These are phyloP conservation scores for Fusarium armeniacum DNA, from an alignment of 2,329 filamentous ascomycete genomes.

Conservation along the genomic window DNA sequence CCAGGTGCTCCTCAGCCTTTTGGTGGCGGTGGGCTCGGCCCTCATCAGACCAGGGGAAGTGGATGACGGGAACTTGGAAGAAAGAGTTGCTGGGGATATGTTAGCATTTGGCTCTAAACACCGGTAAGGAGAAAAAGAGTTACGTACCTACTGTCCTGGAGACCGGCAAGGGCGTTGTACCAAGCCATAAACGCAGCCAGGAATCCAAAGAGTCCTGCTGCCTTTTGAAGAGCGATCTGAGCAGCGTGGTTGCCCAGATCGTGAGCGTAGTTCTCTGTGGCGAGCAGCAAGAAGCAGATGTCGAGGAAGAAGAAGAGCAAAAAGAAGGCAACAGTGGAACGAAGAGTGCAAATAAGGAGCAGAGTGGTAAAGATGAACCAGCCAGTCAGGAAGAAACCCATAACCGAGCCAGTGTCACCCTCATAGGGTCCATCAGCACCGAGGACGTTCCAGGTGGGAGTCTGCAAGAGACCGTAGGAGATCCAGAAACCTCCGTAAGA, in stretches of 20 bases:
- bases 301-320: slow-evolving; percentile 82
- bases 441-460: slow-evolving; percentile 74
- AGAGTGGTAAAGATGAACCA: slow-evolving; percentile 91
- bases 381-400: slow-evolving; percentile 81
- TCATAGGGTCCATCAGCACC: slow-evolving; percentile 62
- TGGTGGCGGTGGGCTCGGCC: slow-evolving; percentile 69
- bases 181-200: slow-evolving; percentile 85
- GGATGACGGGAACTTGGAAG: slow-evolving; percentile 91
- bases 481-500: slow-evolving; percentile 91
- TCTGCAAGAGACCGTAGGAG: slow-evolving; percentile 78
- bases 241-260: slow-evolving; percentile 65
- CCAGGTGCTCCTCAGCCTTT: slow-evolving; percentile 56
- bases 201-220: slow-evolving; percentile 85
- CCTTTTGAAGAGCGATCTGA: slow-evolving; percentile 69
- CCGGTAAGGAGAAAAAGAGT: neutral
- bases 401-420: slow-evolving; percentile 65
- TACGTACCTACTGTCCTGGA: slow-evolving; percentile 77
- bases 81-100: slow-evolving; percentile 76
- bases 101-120: slow-evolving; percentile 52
- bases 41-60: slow-evolving; percentile 94
- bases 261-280: slow-evolving; percentile 70
- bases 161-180: slow-evolving; percentile 88
- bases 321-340: slow-evolving; percentile 84
- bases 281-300: slow-evolving; percentile 80
- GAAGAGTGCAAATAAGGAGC: slow-evolving; percentile 79